These are phyloP conservation scores for Leptomonas pyrrhocoris DNA, from an alignment of 208 protist genomes.

Conservation along the genomic window DNA sequence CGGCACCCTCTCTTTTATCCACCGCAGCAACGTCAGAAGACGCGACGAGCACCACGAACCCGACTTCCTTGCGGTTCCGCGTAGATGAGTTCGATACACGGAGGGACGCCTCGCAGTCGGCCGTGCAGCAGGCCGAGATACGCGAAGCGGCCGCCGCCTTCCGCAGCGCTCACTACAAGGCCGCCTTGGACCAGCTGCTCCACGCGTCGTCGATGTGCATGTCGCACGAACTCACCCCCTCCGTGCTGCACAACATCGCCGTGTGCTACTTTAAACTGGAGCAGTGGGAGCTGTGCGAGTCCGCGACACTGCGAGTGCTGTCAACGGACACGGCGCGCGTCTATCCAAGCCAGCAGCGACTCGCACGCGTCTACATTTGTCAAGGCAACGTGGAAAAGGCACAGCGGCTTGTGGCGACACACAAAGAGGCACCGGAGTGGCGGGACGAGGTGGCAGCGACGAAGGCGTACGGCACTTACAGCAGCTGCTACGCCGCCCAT, in stretches of 20 bases:
- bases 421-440: conserved; percentile 36
- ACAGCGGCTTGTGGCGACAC: conserved; percentile 29
- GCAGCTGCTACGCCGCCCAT: conserved; percentile 37
- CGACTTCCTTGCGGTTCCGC: background rate
- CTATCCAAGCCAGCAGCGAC: conserved; percentile 43
- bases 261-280: conserved; percentile 59
- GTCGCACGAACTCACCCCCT: conserved; percentile 23
- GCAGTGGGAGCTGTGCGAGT: conserved; percentile 45
- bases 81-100: conserved; percentile 35
- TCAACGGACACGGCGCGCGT: conserved; percentile 36
- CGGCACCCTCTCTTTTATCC: background rate
- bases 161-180: conserved; percentile 19
- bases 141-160: conserved; percentile 21
- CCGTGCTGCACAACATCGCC: conserved; percentile 59
- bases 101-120: conserved; percentile 17
- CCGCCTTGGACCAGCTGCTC: conserved; percentile 20
- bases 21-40: background rate
- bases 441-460: conserved; percentile 36
- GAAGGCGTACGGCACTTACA: conserved; percentile 50
- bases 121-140: background rate
- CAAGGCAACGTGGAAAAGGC: conserved; percentile 35
- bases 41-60: background rate
- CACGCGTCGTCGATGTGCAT: conserved; percentile 20
- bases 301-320: conserved; percentile 43
- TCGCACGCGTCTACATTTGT: conserved; percentile 42